Base-by-base conservation (phyloP, 306 rosid species). In the Lathyrus tuberosus region DNA sequence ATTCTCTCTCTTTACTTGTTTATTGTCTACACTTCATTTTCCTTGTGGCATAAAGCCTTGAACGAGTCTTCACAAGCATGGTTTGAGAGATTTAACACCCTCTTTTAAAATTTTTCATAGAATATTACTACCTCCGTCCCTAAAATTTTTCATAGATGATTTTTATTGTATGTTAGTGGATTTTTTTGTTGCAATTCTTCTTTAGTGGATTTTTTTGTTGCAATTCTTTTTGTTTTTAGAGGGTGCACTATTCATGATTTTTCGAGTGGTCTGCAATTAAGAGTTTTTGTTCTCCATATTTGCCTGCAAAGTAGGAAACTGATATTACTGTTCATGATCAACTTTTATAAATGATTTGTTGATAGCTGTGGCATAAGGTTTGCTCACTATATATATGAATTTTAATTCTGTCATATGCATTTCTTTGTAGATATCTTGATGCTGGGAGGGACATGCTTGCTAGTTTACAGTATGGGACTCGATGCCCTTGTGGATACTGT, bases 401-500 rank as follows among this genome's bases (percentile, higher is more conserved):
- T 43, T 64, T 49, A 42, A 56, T 69, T 61, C 14, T 69, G 6
- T 79, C 46, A 20, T 71, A 15, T 67, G 38, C 71, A 43, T 62
- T 72, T 74, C 76, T 77, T 64, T 71, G 76, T 80, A 93, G 98
- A 82, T 93, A 88, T 84, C 97, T 93, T 78, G 96, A 86, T 84
- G 91, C 84, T 58, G 98, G 98, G 64, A 82, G 98, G 71, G 98
- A 93, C 80, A 84, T 93, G 89, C 84, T 93, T 71, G 77, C 97
- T 54, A 93, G 98, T 83, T 81, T 93, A 79, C 98, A 93, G 82
- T 80, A 88, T 76, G 89, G 97, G 57, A 79, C 98, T 24, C 91
- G 90, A 77, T 90, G 98, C 72, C 71, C 97, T 61, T 93, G 98
- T 72, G 98, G 98, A 81, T 90, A 84, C 73, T 93, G 98, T 81